Evolutionary conservation across 2,329 filamentous ascomycete species (phyloP).

Genomic region (Sclerotiophoma versabilis): DNA sequence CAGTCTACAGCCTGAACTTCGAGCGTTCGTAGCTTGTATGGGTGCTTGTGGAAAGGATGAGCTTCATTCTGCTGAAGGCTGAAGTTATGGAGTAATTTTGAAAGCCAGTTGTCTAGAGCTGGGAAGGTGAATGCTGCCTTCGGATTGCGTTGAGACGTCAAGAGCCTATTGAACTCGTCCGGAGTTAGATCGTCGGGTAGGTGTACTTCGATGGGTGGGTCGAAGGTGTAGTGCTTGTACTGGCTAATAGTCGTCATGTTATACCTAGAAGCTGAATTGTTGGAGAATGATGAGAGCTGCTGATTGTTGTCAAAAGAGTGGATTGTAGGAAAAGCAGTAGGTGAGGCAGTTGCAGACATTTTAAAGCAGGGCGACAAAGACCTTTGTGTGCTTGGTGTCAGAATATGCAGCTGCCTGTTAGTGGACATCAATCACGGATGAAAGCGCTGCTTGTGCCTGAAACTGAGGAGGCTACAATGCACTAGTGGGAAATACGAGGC

Average conservation of each 20-base stretch:
- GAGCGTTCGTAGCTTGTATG: slow-evolving; percentile 61
- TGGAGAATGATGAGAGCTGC: background rate
- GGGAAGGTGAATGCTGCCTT: slow-evolving; percentile 52
- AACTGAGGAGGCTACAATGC: background rate
- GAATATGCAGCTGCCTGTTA: no score
- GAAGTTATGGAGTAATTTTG: slow-evolving; percentile 58
- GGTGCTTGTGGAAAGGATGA: slow-evolving; percentile 60
- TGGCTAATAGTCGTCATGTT: slow-evolving; percentile 4
- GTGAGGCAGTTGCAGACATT: background rate
- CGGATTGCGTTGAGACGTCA: slow-evolving; percentile 2
- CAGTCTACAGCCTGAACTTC: slow-evolving; percentile 63
- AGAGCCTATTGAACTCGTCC: slow-evolving; percentile 31
- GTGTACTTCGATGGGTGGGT: slow-evolving; percentile 50
- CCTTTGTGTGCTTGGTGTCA: no score
- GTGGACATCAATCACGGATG: no score
- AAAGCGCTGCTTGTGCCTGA: no score
- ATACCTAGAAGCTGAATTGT: no score
- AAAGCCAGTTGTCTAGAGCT: slow-evolving; percentile 63
- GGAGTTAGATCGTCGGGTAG: slow-evolving; percentile 53
- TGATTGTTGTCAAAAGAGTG: background rate
- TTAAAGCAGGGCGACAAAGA: no score
- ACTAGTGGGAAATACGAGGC: no score
- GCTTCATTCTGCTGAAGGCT: slow-evolving; percentile 52
- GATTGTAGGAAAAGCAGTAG: background rate
- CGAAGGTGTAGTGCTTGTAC: slow-evolving; percentile 23